Base-by-base conservation (phyloP, 371 early-diverging fungal species). In the Syncephalastrum contaminatum region DNA sequence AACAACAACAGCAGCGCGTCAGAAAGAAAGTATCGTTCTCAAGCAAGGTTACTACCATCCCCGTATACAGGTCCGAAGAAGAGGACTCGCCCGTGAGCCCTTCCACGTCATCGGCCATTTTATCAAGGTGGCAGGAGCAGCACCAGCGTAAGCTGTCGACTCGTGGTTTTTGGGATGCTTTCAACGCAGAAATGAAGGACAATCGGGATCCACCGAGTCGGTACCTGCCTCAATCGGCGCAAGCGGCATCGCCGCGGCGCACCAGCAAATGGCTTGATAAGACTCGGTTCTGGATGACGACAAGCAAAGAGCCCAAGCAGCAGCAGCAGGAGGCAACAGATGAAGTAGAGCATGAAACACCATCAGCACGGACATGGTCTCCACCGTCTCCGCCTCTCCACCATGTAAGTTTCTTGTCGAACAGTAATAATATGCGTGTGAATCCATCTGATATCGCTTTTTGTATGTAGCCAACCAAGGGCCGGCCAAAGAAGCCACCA, bases 1-100 rank as follows among this genome's bases (percentile, higher is more conserved):
- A 25, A 10, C 10, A 49, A 14, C 21, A 19, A 27, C 36, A 30
- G 12, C 36, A 30, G 10, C 36, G 36, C 6, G 10, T 30, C 36
- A 47, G n/a, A 54, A 57, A 57, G 15, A 48, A 48, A 7, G 57
- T 57, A 4, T 57, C 57, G 14, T 57, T 57, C 25, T 57, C 57
- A 3, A 49, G 42, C 19, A 42, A 49, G 4, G 19, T 57, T 0
- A 49, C 50, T 13, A 46, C 25, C 21, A 50, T 57, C 13, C 57
- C 57, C 19, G 13, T 54, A 44, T 48, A 45, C 14, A 36, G n/a
- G 45, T 27, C 36, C 36, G n/a, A 54, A 4, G 14, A 48, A 12
- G 22, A 53, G 44, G 41, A 15, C 10, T 30, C 21, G 20, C 16
- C 52, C 10, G 16, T 43, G 4, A 27, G 25, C 43, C 24, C 30